Base-by-base conservation (phyloP, 306 rosid species). In the Phaseolus lunatus region DNA sequence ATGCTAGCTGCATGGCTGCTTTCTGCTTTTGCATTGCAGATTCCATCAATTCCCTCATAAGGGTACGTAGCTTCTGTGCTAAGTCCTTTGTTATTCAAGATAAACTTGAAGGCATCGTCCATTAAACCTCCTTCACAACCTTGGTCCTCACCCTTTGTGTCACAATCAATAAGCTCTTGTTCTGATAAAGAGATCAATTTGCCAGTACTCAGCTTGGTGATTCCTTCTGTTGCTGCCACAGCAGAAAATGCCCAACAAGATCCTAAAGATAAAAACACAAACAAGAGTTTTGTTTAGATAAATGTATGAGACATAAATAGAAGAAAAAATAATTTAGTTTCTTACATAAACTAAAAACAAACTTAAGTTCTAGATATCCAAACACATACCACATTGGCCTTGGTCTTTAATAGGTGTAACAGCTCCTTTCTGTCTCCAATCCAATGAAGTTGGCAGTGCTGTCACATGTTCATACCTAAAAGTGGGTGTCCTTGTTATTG, bases 381-480 rank as follows among this genome's bases (percentile, higher is more conserved):
- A n/a, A n/a, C n/a, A n/a, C n/a, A 47, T 79, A 76, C 87, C 87
- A 76, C 87, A 76, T 54, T 70, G 58, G 71, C 79, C 87, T 80
- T 84, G 87, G 75, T 84, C 26, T 49, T 80, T 80, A 35, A 84
- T 48, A 4, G 87, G 84, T 56, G 82, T 70, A 43, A 76, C 82
- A 84, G 82, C 84, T 63, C 87, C 87, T 70, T 64, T 80, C 45
- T 20, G 50, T 70, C 87, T 84, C 84, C 87, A 84, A 79, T 84
- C 79, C 35, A 76, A 0, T 54, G 79, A 0, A 72, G 72, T 16
- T 23, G 84, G 87, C 31, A 80, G 62, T 14, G 15, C 52, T 24
- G 67, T 76, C 67, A 75, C 84, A 64, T 76, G 11, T 48, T 76
- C 72, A 70, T 84, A 76, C 76, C 26, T 80, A 48, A 84, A 84